Conservation (phyloP, 1,139 yeast species). For the Yamadazyma membranifaciens region DNA sequence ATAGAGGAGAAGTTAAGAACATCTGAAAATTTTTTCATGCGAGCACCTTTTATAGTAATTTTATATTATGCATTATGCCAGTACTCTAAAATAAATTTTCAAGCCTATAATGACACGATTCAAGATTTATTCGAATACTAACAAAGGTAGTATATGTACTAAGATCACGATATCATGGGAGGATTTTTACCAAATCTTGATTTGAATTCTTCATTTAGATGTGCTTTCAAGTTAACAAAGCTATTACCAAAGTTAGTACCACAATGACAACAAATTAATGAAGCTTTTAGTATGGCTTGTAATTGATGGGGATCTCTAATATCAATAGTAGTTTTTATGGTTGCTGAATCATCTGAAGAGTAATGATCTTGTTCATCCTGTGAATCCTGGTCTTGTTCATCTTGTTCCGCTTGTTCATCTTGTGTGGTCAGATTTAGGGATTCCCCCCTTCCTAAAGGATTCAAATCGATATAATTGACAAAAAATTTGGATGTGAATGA, state of each 20-base stretch:
- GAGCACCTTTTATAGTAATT: not conserved
- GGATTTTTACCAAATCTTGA: conserved; percentile 14
- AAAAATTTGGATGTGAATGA: conserved; percentile 69
- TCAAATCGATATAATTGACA: conserved; percentile 42
- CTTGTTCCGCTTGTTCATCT: not conserved
- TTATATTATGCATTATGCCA: not conserved
- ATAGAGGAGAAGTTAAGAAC: too few species aligned
- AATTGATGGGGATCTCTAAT: conserved; percentile 16
- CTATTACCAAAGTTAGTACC: conserved; percentile 41
- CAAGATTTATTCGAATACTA: too few species aligned
- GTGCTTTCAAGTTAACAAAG: conserved; percentile 48
- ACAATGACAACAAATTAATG: conserved; percentile 53
- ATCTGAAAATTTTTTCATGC: not conserved
- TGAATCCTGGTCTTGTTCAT: conserved; percentile 1
- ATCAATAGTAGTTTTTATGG: not conserved
- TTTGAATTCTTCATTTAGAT: conserved; percentile 44
- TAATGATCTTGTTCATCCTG: conserved; percentile 9
- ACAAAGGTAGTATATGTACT: not conserved
- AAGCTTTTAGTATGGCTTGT: conserved; percentile 31
- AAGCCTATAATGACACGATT: too few species aligned
- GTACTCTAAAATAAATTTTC: not conserved
- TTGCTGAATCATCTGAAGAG: conserved; percentile 4
- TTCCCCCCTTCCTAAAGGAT: conserved; percentile 10
- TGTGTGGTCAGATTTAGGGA: not conserved
- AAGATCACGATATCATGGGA: too few species aligned